Conservation (phyloP, 768 basidiomycete species). For the Kwoniella heveanensis region DNA sequence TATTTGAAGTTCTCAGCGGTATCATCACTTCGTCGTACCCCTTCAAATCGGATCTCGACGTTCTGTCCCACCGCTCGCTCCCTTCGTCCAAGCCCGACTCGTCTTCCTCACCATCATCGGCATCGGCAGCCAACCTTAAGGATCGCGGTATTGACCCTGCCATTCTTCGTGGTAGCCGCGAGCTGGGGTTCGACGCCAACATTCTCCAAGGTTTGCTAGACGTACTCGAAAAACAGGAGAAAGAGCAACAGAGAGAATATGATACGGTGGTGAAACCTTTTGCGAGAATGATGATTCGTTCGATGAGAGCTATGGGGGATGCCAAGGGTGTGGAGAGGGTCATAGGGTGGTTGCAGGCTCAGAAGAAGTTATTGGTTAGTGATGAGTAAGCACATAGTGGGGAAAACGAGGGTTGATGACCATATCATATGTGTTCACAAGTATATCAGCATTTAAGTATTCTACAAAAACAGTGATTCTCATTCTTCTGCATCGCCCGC, state of each 20-base stretch:
- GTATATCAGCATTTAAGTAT: background rate
- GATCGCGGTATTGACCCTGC: too few relatives aligned
- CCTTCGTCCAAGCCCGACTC: background rate
- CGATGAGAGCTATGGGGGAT: slow-evolving; percentile 65
- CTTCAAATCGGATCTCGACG: background rate
- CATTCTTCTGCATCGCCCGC: too few relatives aligned
- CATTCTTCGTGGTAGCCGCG: too few relatives aligned
- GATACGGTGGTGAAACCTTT: slow-evolving; percentile 61
- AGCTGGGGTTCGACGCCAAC: background rate
- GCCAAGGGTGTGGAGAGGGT: slow-evolving; percentile 55
- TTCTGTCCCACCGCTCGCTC: too few relatives aligned
- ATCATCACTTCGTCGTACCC: slow-evolving; percentile 56
- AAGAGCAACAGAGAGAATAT: slow-evolving; percentile 3
- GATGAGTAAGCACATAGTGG: too few relatives aligned
- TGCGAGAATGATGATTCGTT: slow-evolving; percentile 73
- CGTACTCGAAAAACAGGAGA: background rate
- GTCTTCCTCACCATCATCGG: background rate
- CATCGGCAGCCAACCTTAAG: too few relatives aligned
- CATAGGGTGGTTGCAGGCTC: slow-evolving; percentile 31
- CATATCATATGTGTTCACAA: background rate
- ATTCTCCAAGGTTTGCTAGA: background rate
- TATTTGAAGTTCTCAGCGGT: slow-evolving; percentile 70
- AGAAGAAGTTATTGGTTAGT: slow-evolving; percentile 8
- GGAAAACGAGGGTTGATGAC: too few relatives aligned
- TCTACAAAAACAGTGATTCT: too few relatives aligned